Evolutionary conservation across 2,329 filamentous ascomycete genomes (phyloP).

Genomic region (Paecilomyces fulvus): DNA sequence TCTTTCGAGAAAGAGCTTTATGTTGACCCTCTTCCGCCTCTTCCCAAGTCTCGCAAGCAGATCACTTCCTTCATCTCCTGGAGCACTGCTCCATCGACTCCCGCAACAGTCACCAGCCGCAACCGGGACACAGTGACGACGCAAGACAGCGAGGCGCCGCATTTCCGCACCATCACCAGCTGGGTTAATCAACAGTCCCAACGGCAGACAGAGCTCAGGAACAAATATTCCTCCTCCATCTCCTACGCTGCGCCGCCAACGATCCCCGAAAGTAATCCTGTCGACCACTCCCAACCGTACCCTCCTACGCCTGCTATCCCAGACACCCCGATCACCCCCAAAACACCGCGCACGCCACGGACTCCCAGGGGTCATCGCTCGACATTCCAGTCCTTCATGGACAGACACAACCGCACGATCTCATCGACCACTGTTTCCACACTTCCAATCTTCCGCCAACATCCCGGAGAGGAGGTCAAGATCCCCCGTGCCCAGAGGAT

Average conservation of each 20-base stretch:
- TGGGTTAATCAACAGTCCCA: conserved; percentile 1
- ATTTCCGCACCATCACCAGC: neutral
- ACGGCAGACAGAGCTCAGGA: neutral
- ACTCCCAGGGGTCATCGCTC: neutral
- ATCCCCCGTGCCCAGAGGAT: neutral
- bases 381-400: neutral
- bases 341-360: neutral
- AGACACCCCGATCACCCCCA: neutral
- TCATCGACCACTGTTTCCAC: conserved; percentile 3
- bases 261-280: neutral
- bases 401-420: neutral
- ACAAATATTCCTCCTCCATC: neutral
- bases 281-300: neutral
- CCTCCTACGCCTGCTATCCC: neutral
- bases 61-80: neutral
- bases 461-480: conserved; percentile 5
- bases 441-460: conserved; percentile 4
- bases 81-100: neutral
- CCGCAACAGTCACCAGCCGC: neutral
- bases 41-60: conserved; percentile 3
- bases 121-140: neutral
- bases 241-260: neutral
- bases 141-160: neutral
- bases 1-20: neutral
- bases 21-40: neutral